Conservation (phyloP, 768 basidiomycete species). For the Pleurotus giganteus region DNA sequence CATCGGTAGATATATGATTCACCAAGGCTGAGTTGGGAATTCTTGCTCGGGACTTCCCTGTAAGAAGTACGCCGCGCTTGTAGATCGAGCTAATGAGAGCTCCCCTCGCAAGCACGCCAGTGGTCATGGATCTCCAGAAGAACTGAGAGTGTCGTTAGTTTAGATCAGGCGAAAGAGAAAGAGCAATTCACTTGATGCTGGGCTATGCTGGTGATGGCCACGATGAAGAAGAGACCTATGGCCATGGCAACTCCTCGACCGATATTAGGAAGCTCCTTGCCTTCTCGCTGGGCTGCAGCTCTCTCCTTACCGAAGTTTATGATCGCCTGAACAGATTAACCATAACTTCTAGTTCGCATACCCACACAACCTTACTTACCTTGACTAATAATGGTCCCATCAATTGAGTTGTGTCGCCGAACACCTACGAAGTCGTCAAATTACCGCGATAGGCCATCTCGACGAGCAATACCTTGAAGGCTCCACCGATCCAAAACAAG, state of each 20-base stretch:
- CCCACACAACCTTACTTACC: constrained; percentile 25
- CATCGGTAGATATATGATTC: constrained; percentile 66
- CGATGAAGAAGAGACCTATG: constrained; percentile 48
- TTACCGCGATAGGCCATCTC: background rate
- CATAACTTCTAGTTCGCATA: background rate
- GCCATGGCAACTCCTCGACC: constrained; percentile 62
- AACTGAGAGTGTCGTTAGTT: constrained; percentile 36
- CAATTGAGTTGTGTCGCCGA: constrained; percentile 59
- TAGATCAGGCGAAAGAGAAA: background rate
- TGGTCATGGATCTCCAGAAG: constrained; percentile 69
- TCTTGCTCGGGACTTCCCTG: constrained; percentile 61
- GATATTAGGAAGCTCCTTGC: constrained; percentile 34
- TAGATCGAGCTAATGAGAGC: constrained; percentile 72
- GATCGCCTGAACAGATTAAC: constrained; percentile 38
- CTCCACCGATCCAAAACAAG: constrained; percentile 63
- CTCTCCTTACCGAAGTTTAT: constrained; percentile 58
- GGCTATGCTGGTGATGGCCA: constrained; percentile 50
- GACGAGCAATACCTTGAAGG: constrained; percentile 44
- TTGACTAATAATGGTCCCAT: constrained; percentile 65
- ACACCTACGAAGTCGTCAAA: constrained; percentile 34
- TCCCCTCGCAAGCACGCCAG: constrained; percentile 62
- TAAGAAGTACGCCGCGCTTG: constrained; percentile 63
- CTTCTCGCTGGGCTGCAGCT: constrained; percentile 34
- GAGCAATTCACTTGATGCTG: constrained; percentile 53
- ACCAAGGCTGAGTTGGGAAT: constrained; percentile 61